Percentiles rank a stretch among this genome's conserved stretches.
These are phyloP conservation scores for Vitellaria paradoxa DNA, from an alignment of 179 eudicot genomes.

Conservation along the genomic window DNA sequence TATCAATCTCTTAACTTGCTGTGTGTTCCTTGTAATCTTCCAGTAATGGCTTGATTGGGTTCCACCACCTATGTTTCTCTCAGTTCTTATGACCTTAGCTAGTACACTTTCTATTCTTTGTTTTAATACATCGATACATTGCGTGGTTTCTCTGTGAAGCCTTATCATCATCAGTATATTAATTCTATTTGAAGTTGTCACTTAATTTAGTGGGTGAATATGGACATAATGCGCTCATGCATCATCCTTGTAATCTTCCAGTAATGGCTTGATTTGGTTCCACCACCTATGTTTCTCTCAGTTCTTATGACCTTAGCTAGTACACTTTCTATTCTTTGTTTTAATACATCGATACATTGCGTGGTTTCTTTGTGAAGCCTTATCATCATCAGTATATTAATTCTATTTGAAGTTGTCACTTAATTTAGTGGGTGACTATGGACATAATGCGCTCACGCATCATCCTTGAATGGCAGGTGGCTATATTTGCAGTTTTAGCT, in stretches of 20 bases:
- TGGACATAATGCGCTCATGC: background rate
- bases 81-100: too few species aligned
- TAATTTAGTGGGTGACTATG: background rate
- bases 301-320: too few species aligned
- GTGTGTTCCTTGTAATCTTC: too few species aligned
- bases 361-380: too few species aligned
- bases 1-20: too few species aligned
- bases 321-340: background rate
- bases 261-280: too few species aligned
- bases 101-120: background rate
- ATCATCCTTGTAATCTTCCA: background rate
- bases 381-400: too few species aligned
- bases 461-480: slow-evolving; percentile 57
- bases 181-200: background rate
- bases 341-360: background rate
- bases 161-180: background rate
- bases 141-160: too few species aligned
- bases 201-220: background rate
- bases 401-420: background rate
- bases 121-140: background rate
- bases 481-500: slow-evolving; percentile 69
- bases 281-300: too few species aligned
- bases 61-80: too few species aligned
- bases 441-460: background rate
- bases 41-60: too few species aligned